A percentile compares a stretch with the other conserved stretches of the same genome.
phyloP scores from a whole-genome alignment of 192 early-diverging fungal genomes.

The Mortierella claussenii region DNA sequence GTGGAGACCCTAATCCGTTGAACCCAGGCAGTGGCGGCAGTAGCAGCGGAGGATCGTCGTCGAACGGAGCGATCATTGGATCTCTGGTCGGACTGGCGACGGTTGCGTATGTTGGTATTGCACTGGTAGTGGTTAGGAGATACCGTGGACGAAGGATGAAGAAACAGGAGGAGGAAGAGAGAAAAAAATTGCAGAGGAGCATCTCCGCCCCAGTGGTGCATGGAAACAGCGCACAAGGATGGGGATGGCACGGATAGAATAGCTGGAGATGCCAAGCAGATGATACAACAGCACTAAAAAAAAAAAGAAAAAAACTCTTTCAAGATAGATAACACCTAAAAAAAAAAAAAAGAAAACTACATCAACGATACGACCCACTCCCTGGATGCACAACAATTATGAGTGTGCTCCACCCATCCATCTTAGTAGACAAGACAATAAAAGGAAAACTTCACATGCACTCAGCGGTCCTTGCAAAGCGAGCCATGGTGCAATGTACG shows the following conservation, averaged over 20 bases:
- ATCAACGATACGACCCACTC: too few relatives aligned
- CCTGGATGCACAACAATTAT: too few relatives aligned
- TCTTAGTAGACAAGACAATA: too few relatives aligned
- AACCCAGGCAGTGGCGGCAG: conserved; percentile 3
- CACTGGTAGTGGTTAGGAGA: conserved; percentile 18
- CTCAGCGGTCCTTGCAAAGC: too few relatives aligned
- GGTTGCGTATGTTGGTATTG: conserved; percentile 34
- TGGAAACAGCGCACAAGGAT: conserved; percentile 14
- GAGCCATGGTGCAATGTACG: too few relatives aligned
- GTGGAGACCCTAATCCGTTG: not conserved
- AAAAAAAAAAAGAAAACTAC: too few relatives aligned
- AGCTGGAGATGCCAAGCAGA: too few relatives aligned
- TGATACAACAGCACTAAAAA: too few relatives aligned
- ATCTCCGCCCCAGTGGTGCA: conserved; percentile 12
- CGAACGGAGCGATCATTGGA: conserved; percentile 23
- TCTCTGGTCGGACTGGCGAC: conserved; percentile 30
- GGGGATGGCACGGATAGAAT: conserved; percentile 44
- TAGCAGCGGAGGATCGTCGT: not conserved
- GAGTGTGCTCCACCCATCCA: too few relatives aligned
- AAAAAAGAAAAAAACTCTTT: too few relatives aligned
- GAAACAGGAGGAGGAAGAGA: conserved; percentile 11
- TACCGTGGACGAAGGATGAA: not conserved
- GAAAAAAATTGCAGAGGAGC: not conserved
- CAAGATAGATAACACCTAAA: too few relatives aligned
- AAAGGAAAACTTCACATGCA: too few relatives aligned